Percentiles rank a stretch among this genome's conserved stretches.
phyloP scores from a whole-genome alignment of 2,329 filamentous ascomycete species.

The Elsinoe ampelina region DNA sequence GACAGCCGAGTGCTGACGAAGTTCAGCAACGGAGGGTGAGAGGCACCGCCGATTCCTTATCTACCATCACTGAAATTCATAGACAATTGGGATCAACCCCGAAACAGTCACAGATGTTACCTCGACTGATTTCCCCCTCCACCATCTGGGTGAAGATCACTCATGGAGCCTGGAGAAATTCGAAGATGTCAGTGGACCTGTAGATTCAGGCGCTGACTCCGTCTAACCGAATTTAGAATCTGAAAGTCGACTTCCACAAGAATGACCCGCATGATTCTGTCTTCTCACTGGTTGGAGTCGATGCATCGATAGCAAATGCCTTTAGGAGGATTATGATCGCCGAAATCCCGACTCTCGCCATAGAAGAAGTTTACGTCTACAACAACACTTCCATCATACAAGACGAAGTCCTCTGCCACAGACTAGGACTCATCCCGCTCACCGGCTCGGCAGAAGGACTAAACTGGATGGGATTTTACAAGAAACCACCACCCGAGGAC shows the following conservation, averaged over 20 bases:
- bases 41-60: neutral
- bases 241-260: conserved; percentile 73
- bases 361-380: conserved; percentile 85
- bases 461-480: conserved; percentile 73
- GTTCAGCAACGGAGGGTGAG: conserved; percentile 45
- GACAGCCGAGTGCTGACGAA: conserved; percentile 38
- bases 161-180: conserved; percentile 70
- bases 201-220: conserved; percentile 5
- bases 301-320: conserved; percentile 90
- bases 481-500: conserved; percentile 52
- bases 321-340: conserved; percentile 93
- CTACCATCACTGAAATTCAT: neutral
- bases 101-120: conserved; percentile 86
- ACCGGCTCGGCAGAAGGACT: conserved; percentile 69
- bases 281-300: conserved; percentile 86
- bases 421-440: conserved; percentile 84
- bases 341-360: conserved; percentile 87
- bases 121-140: conserved; percentile 85
- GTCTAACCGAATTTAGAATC: conserved; percentile 38
- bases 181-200: conserved; percentile 37
- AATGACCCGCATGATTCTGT: conserved; percentile 67
- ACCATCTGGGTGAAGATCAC: conserved; percentile 81
- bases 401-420: conserved; percentile 87
- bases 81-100: conserved; percentile 73
- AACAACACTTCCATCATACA: conserved; percentile 98